These are phyloP conservation scores for Capsella rubella DNA, from an alignment of 441 rosid genomes.

Conservation along the genomic window DNA sequence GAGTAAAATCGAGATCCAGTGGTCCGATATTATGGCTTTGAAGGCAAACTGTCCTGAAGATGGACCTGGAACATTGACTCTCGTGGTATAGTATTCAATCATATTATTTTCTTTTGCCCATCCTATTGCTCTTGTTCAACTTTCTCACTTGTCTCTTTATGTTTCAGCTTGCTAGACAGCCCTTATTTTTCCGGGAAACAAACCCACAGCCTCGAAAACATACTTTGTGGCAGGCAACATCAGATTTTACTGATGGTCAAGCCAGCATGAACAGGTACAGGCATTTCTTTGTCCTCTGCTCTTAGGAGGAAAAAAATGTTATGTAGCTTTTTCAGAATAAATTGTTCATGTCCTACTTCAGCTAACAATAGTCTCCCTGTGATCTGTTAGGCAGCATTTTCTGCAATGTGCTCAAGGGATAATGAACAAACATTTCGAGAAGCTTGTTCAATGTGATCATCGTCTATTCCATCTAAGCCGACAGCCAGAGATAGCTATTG, in stretches of 20 bases:
- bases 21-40: constrained; percentile 96
- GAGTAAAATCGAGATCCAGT: constrained; percentile 98
- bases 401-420: constrained; percentile 88
- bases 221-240: constrained; percentile 96
- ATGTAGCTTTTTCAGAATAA: constrained; percentile 13
- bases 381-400: constrained; percentile 76
- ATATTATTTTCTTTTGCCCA: background rate
- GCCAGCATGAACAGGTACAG: constrained; percentile 85
- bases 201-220: constrained; percentile 98
- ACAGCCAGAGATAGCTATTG: constrained; percentile 79
- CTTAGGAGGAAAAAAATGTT: background rate
- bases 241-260: constrained; percentile 96
- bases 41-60: constrained; percentile 85
- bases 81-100: constrained; percentile 66
- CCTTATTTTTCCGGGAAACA: constrained; percentile 91
- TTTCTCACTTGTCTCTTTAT: constrained; percentile 34
- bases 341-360: constrained; percentile 1
- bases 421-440: constrained; percentile 87
- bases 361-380: constrained; percentile 13
- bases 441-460: constrained; percentile 95
- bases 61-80: constrained; percentile 82
- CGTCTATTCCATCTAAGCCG: constrained; percentile 83
- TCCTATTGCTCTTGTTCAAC: constrained; percentile 13
- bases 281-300: constrained; percentile 24
- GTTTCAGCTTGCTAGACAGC: constrained; percentile 88